Evolutionary conservation across 208 protist species (phyloP), one percentile per base, ranked within the genome.

Genomic region (Leishmania tropica): DNA sequence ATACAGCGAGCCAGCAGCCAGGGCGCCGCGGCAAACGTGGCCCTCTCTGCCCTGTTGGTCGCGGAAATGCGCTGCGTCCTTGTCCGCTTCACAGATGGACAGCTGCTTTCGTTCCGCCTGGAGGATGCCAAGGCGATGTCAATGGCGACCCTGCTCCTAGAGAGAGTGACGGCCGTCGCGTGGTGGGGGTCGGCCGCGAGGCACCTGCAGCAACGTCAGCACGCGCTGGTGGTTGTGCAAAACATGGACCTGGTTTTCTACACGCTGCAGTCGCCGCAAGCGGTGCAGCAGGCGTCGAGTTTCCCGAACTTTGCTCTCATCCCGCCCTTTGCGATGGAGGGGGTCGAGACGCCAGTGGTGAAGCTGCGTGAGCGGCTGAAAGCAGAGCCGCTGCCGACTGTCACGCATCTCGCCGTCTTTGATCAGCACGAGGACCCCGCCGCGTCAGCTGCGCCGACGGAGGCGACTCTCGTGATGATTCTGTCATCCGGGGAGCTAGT

Each of bases 401-500:
- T 97, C 5, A 92, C 89, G 28, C 92, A 96, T 78, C 53, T 94
- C 31, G 60, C 87, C 31, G 73, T 97, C 17, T 92, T 86, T 68
- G 88, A 90, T 28, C 74, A 85, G 35, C 84, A 87, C 72, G 68
- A 84, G 31, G n/a, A 62, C 15, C 65, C 75, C 2, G 80, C 58
- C 21, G 47, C 75, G 3, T 70, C 68, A 31, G 81, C 60, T 3
- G 81, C 81, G 31, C 79, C 78, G 10, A 87, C 80, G 11, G 76
- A 81, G 79, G 72, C 77, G 37, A 88, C 92, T 47, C 79, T 96
- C 15, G 71, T 94, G 28, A 42, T 95, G 7, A 88, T 96, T 71
- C 84, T 92, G 28, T 87, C 89, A 40, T 91, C 88, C 7, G 95
- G 95, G 28, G 95, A 97, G 83, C 79, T 97, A 21, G 78, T 94